These are phyloP conservation scores for Xylaria sp. DNA, from an alignment of 2,329 filamentous ascomycete genomes.

Conservation along the genomic window DNA sequence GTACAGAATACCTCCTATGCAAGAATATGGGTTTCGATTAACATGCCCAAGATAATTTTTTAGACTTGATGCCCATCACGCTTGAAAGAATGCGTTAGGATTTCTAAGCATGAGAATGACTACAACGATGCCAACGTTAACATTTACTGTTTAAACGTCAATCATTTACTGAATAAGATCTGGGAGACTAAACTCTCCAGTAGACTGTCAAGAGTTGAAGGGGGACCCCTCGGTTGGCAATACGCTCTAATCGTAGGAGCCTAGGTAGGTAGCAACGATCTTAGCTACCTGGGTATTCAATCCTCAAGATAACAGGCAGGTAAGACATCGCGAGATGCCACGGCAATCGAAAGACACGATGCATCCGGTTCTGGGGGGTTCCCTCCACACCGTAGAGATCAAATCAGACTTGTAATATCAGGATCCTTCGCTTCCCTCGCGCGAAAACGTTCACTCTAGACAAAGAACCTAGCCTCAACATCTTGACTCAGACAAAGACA, in stretches of 20 bases:
- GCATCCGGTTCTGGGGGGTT: background rate
- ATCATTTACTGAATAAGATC: background rate
- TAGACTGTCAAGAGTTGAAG: background rate
- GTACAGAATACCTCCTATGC: too few relatives aligned
- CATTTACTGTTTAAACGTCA: background rate
- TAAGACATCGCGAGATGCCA: background rate
- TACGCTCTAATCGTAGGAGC: background rate
- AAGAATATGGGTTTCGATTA: too few relatives aligned
- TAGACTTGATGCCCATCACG: too few relatives aligned
- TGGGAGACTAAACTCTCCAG: background rate
- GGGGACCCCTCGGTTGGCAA: background rate
- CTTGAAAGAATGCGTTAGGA: background rate
- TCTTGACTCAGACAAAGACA: conserved; percentile 15
- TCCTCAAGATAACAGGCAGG: background rate
- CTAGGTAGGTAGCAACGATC: too few relatives aligned
- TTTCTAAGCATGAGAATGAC: background rate
- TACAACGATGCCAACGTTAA: background rate
- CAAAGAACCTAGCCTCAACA: conserved; percentile 11
- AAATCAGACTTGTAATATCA: background rate
- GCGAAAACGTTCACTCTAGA: conserved; percentile 19
- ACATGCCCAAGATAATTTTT: too few relatives aligned
- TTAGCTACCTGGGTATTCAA: too few relatives aligned
- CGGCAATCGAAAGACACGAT: background rate
- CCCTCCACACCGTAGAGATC: background rate
- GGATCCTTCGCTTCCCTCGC: background rate